phyloP scores from a whole-genome alignment of 257 asterid genomes.

The Buddleja alternifolia region DNA sequence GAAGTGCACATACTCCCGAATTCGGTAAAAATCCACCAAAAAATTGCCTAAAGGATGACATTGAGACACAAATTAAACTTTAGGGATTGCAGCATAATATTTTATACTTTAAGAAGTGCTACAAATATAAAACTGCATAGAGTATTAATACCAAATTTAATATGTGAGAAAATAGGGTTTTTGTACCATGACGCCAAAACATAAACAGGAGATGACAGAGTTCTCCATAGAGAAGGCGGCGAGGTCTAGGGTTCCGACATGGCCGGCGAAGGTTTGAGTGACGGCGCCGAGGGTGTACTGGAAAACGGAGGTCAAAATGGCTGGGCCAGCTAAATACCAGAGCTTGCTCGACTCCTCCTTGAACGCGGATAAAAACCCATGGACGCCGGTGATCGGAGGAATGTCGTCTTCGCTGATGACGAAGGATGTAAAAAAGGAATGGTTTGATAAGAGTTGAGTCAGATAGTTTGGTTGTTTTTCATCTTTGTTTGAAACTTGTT shows the following conservation, averaged over 20 bases:
- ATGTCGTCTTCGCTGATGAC: constrained; percentile 35
- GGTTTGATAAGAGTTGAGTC: background rate
- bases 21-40: no score
- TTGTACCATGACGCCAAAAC: constrained; percentile 49
- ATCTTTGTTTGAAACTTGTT: background rate
- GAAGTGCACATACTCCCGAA: no score
- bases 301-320: constrained; percentile 50
- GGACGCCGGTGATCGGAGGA: constrained; percentile 33
- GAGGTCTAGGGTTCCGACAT: constrained; percentile 53
- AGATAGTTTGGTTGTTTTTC: background rate
- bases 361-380: constrained; percentile 31
- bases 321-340: constrained; percentile 52
- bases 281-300: constrained; percentile 62
- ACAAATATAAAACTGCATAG: no score
- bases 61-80: no score
- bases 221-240: constrained; percentile 61
- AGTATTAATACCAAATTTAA: background rate
- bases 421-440: constrained; percentile 22
- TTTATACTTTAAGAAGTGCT: no score
- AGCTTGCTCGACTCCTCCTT: constrained; percentile 42
- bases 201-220: constrained; percentile 52
- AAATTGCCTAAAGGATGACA: no score
- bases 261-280: constrained; percentile 63
- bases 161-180: background rate
- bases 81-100: no score